Evolutionary conservation across 305 asterid genomes (phyloP).

Genomic region (Caryopteris hybrid): DNA sequence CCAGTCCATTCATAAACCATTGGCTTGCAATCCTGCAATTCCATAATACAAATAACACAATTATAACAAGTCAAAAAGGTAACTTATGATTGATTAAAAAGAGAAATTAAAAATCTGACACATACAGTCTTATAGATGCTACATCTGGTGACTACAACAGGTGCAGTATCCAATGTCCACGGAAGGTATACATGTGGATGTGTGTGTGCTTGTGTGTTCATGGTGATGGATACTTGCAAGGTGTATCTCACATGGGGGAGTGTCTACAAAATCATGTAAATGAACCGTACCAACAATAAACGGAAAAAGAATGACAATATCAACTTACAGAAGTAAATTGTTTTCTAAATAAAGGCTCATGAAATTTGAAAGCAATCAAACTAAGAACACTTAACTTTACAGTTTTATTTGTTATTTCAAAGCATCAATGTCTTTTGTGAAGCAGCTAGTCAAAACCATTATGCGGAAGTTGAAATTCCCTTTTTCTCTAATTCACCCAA

Average conservation of each 20-base stretch:
- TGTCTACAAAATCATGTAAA: neutral
- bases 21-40: conserved; percentile 71
- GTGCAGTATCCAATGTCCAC: neutral
- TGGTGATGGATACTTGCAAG: neutral
- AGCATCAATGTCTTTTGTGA: neutral
- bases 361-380: neutral
- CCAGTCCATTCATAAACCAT: conserved; percentile 98
- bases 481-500: neutral
- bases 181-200: neutral
- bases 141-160: neutral
- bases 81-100: neutral
- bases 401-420: neutral
- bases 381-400: neutral
- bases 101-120: neutral
- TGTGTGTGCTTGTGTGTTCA: neutral
- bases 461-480: neutral
- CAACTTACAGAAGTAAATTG: neutral
- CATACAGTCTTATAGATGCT: neutral
- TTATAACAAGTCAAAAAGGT: neutral
- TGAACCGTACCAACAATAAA: neutral
- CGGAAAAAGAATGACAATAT: too few relatives aligned
- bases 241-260: neutral
- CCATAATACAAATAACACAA: neutral
- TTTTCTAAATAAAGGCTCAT: neutral
- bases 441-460: neutral